A percentile compares a stretch with the other conserved stretches of the same genome.
Evolutionary conservation across 495 filamentous ascomycete species (phyloP).

Genomic region (Symbiotaphrina buchneri): DNA sequence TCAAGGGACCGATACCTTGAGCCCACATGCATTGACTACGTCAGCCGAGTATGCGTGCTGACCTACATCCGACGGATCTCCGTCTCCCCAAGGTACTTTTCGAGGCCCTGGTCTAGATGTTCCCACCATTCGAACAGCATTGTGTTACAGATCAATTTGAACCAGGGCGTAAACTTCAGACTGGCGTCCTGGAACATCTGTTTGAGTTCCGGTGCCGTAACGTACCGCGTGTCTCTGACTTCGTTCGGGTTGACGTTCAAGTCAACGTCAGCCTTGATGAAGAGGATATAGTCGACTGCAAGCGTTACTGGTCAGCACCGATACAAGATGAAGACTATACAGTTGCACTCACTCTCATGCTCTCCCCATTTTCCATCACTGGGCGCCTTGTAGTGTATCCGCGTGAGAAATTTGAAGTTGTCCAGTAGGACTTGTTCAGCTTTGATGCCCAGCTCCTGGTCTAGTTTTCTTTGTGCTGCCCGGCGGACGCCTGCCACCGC

Average conservation of each 20-base stretch:
- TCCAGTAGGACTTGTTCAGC: slow-evolving; percentile 75
- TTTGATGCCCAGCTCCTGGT: slow-evolving; percentile 89
- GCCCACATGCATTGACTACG: too few relatives aligned
- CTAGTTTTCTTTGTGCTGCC: slow-evolving; percentile 77
- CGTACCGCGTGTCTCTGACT: slow-evolving; percentile 62
- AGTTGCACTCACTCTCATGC: slow-evolving; percentile 61
- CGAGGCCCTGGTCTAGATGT: slow-evolving; percentile 54
- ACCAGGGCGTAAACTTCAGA: slow-evolving; percentile 91
- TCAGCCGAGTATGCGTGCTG: too few relatives aligned
- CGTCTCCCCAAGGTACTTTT: slow-evolving; percentile 69
- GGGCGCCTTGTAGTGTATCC: slow-evolving; percentile 95
- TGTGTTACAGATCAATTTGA: slow-evolving; percentile 94
- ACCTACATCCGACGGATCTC: slow-evolving; percentile 67
- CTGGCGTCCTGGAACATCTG: slow-evolving; percentile 57
- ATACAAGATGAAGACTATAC: not conserved
- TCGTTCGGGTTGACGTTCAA: slow-evolving; percentile 68
- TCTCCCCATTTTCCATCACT: slow-evolving; percentile 98
- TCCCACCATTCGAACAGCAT: slow-evolving; percentile 99
- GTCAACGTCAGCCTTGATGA: slow-evolving; percentile 87
- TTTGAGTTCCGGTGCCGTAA: slow-evolving; percentile 63
- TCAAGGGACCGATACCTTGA: too few relatives aligned
- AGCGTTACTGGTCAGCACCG: slow-evolving; percentile 4
- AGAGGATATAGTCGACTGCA: slow-evolving; percentile 94
- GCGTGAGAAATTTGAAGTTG: slow-evolving; percentile 78
- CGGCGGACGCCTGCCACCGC: slow-evolving; percentile 69